A percentile compares a stretch with the other conserved stretches of the same genome.
Evolutionary conservation across 192 early-diverging fungal species (phyloP).

Genomic region (Dissophora ornata): DNA sequence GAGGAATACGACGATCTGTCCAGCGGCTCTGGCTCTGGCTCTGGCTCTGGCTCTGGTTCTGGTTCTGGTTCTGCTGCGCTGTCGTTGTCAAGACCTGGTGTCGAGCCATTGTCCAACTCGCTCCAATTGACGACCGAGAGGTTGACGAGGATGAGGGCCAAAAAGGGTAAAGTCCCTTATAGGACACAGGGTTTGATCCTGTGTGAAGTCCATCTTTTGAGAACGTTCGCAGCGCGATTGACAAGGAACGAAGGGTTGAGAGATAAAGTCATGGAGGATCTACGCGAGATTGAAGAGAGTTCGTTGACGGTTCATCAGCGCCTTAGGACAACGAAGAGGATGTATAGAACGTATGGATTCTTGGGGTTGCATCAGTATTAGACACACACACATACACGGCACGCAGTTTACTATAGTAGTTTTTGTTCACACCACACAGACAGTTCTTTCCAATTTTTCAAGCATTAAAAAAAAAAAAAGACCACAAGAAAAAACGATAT

Average conservation of each 20-base stretch:
- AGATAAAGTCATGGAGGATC: slow-evolving; percentile 78
- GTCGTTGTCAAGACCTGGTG: neutral
- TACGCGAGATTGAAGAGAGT: slow-evolving; percentile 79
- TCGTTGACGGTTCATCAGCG: slow-evolving; percentile 62
- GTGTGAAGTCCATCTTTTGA: slow-evolving; percentile 72
- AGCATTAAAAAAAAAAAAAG: too few relatives aligned
- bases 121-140: slow-evolving; percentile 18
- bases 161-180: slow-evolving; percentile 58
- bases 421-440: too few relatives aligned
- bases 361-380: slow-evolving; percentile 38
- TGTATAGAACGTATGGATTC: slow-evolving; percentile 77
- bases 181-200: slow-evolving; percentile 73
- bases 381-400: too few relatives aligned
- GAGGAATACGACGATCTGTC: slow-evolving; percentile 30
- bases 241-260: slow-evolving; percentile 62
- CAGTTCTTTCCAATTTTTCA: too few relatives aligned
- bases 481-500: too few relatives aligned
- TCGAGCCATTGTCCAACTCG: slow-evolving; percentile 17
- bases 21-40: neutral
- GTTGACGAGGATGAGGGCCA: slow-evolving; percentile 31
- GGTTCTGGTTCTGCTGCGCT: neutral
- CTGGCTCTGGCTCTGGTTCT: neutral
- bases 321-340: slow-evolving; percentile 65
- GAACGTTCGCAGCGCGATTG: slow-evolving; percentile 57
- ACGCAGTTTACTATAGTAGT: too few relatives aligned